Percentiles rank a stretch among this genome's conserved stretches.
Conservation (phyloP, 306 rosid species). For the Prinsepia uniflora region DNA sequence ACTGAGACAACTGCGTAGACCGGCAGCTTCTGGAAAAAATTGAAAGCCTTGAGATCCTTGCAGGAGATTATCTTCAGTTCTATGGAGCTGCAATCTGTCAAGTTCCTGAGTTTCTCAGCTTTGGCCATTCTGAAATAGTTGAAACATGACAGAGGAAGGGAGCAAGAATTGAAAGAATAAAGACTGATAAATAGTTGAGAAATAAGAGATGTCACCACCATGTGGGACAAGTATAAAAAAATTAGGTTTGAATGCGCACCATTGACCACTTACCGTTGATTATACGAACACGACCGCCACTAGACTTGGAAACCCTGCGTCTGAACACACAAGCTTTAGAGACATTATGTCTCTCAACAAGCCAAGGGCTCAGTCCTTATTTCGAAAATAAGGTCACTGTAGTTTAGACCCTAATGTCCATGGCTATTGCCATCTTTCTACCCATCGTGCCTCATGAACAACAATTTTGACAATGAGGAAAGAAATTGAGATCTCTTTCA, state of each 20-base stretch:
- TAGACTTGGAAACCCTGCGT: background rate
- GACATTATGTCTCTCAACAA: background rate
- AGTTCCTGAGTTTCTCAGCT: conserved; percentile 2
- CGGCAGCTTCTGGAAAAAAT: conserved; percentile 63
- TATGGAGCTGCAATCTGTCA: conserved; percentile 32
- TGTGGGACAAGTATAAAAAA: background rate
- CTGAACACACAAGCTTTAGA: background rate
- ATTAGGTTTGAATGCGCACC: background rate
- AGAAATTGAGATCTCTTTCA: background rate
- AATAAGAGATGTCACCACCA: background rate
- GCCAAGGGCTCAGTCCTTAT: background rate
- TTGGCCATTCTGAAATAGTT: background rate
- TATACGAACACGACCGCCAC: background rate
- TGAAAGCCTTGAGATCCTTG: conserved; percentile 28
- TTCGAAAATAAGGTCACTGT: background rate
- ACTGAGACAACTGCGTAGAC: conserved; percentile 37
- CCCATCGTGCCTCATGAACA: no score
- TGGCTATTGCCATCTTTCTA: background rate
- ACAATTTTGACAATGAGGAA: no score
- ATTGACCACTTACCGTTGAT: conserved; percentile 5
- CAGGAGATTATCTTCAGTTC: conserved; percentile 48
- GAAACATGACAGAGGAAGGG: background rate
- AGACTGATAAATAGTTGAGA: background rate
- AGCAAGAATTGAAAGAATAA: background rate
- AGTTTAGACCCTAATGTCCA: background rate